phyloP scores from a whole-genome alignment of 257 asterid species.

The Ballota nigra region DNA sequence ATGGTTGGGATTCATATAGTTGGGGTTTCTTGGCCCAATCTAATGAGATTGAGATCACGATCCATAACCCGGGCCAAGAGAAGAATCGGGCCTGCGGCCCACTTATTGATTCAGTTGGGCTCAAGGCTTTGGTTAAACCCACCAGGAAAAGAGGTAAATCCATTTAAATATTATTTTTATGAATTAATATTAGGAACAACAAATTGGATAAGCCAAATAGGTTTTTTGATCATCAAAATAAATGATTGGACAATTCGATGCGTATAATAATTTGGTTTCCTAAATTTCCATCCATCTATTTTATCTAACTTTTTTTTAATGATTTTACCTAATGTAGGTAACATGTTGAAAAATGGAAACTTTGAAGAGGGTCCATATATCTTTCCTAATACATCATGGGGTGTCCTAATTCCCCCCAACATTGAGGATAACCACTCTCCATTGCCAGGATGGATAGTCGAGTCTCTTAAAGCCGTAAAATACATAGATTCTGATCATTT shows the following conservation, averaged over 20 bases:
- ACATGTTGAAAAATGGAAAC: slow-evolving; percentile 76
- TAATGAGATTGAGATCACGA: slow-evolving; percentile 27
- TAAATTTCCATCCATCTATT: not conserved
- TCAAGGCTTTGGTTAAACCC: slow-evolving; percentile 52
- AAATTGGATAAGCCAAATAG: no score
- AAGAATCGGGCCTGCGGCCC: slow-evolving; percentile 62
- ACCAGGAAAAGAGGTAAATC: slow-evolving; percentile 44
- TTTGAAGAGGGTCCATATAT: slow-evolving; percentile 89
- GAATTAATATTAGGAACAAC: no score
- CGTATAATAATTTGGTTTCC: not conserved
- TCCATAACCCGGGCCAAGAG: slow-evolving; percentile 45
- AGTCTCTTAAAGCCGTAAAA: slow-evolving; percentile 81
- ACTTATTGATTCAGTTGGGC: slow-evolving; percentile 66
- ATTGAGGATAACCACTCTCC: slow-evolving; percentile 83
- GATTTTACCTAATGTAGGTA: slow-evolving; percentile 40
- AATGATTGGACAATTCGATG: no score
- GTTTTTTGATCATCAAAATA: no score
- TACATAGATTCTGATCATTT: slow-evolving; percentile 72
- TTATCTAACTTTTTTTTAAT: no score
- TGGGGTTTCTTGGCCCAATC: slow-evolving; percentile 47
- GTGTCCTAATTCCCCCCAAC: slow-evolving; percentile 75
- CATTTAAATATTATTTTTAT: not conserved
- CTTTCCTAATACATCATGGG: slow-evolving; percentile 56
- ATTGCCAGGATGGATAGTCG: slow-evolving; percentile 76
- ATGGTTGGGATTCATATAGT: slow-evolving; percentile 51